A percentile compares a stretch with the other conserved stretches of the same genome.
phyloP scores from a whole-genome alignment of 495 filamentous ascomycete genomes.

The Hypoxylon lenormandii region DNA sequence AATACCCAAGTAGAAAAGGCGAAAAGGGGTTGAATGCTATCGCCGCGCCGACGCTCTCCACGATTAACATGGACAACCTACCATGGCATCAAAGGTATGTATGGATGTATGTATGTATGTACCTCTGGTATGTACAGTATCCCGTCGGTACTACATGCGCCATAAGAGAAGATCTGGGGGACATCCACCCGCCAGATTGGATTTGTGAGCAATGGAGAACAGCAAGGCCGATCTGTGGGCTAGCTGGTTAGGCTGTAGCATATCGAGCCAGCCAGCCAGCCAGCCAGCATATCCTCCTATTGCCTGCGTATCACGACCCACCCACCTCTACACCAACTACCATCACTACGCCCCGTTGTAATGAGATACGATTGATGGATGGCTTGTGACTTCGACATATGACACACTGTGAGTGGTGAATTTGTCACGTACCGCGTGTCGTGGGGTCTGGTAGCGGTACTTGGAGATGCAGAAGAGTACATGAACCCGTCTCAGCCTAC shows the following conservation, averaged over 20 bases:
- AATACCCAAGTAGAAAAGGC: background rate
- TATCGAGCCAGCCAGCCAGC: no score
- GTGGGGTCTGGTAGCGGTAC: constrained; percentile 39
- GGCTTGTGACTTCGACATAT: constrained; percentile 50
- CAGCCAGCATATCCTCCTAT: no score
- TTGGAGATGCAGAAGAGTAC: constrained; percentile 15
- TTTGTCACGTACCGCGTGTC: constrained; percentile 28
- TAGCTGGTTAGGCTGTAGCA: background rate
- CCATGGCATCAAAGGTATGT: no score
- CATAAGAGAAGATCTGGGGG: background rate
- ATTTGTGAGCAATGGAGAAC: constrained; percentile 15
- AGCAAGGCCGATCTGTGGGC: constrained; percentile 2
- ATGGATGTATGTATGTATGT: no score
- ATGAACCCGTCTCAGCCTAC: background rate
- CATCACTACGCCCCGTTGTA: constrained; percentile 31
- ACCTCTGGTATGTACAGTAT: background rate
- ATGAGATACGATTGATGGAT: constrained; percentile 28
- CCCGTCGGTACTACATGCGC: background rate
- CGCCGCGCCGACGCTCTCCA: constrained; percentile 5
- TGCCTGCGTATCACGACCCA: background rate
- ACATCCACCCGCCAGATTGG: constrained; percentile 24
- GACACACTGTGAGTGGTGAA: constrained; percentile 44
- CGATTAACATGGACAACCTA: background rate
- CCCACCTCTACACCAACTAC: background rate
- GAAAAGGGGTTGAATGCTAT: constrained; percentile 2